These are phyloP conservation scores for Corynespora cassiicola DNA, from an alignment of 2,329 filamentous ascomycete genomes.

Conservation along the genomic window DNA sequence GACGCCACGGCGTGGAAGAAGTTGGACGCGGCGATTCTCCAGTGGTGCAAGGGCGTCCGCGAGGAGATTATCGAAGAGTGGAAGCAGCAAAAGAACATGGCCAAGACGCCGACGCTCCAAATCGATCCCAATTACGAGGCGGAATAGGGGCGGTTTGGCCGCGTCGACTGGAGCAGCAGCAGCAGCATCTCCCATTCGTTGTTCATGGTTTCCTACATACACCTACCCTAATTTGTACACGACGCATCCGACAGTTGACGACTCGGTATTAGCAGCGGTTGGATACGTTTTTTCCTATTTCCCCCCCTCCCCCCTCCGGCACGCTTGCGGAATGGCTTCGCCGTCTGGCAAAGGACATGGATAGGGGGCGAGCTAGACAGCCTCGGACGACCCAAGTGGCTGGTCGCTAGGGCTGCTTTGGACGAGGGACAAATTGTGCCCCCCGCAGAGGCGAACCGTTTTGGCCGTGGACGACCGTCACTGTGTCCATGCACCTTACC, in stretches of 20 bases:
- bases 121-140: constrained; percentile 44
- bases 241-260: constrained; percentile 28
- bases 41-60: constrained; percentile 83
- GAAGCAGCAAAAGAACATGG: constrained; percentile 50
- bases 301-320: background rate
- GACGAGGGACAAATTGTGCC: too few species aligned
- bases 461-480: too few species aligned
- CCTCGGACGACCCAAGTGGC: too few species aligned
- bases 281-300: too few species aligned
- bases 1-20: constrained; percentile 74
- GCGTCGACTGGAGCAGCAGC: too few species aligned
- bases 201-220: constrained; percentile 28
- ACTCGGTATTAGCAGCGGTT: constrained; percentile 8
- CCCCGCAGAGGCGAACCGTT: too few species aligned
- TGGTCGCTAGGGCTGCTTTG: too few species aligned
- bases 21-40: constrained; percentile 82
- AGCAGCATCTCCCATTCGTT: constrained; percentile 22
- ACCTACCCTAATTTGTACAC: constrained; percentile 17
- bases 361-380: too few species aligned
- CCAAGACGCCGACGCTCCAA: constrained; percentile 45
- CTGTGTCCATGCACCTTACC: too few species aligned
- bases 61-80: constrained; percentile 83
- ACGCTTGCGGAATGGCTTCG: too few species aligned
- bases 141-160: constrained; percentile 14
- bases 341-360: too few species aligned